Base-by-base conservation (phyloP, 2,329 filamentous ascomycete species). In the Periconia sp. region DNA sequence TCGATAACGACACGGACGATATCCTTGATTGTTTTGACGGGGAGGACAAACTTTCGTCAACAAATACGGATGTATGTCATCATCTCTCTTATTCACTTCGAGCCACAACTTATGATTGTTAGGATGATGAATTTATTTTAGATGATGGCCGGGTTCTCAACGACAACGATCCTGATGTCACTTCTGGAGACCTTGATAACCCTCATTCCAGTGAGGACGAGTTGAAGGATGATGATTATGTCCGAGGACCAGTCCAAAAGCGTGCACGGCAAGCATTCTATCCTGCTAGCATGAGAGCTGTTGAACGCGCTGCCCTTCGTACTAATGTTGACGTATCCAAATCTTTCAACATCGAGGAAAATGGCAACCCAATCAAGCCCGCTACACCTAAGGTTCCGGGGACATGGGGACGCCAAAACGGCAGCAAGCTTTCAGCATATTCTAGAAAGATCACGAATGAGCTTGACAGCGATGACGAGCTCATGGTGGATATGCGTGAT, bases 391-490 rank as follows among this genome's bases (percentile, higher is more conserved):
- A 52, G 4, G 40, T 52, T 2, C 46, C 51, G 8, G 61, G 61
- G 28, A 58, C 52, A 2, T 64, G 62, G 31, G 59, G 59, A 9
- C 61, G 57, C 9, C 42, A 36, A 26, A 43, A 54, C 28, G 69
- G 71, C 8, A 69, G 69, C 11, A 64, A 64, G 13, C 62, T 74
- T 16, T 51, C 60, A 4, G 69, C 72, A 4, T 62, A 71, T 17
- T 60, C 73, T 13, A 78, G 73, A 57, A 70, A 63, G 25, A 69
- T 78, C 16, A 48, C 56, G 16, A 48, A 56, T 22, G 66, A 77
- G 28, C 67, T 78, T 30, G 74, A 78, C 51, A 71, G 70, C 0
- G 75, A 78, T 24, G 77, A 80, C 46, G 70, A 72, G 30, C 61
- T 78, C 28, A 73, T 77, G 43, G 59, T 76, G 42, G 50, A 57